These are phyloP conservation scores for Sporothrix dimorphospora DNA, from an alignment of 2,329 filamentous ascomycete species.

Conservation along the genomic window DNA sequence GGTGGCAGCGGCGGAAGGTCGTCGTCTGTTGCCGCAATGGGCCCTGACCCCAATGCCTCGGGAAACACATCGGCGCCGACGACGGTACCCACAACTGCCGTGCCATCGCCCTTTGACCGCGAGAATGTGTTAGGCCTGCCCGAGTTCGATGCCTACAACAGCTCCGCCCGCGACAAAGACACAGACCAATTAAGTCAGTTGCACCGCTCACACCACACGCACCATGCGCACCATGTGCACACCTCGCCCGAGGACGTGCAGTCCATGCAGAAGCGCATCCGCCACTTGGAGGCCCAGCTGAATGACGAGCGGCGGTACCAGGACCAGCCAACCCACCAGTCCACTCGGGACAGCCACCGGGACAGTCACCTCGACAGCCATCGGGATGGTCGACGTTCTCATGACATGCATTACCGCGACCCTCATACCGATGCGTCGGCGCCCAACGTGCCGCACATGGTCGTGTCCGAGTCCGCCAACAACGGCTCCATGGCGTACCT, in stretches of 20 bases:
- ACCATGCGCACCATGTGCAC: background rate
- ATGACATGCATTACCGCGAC: background rate
- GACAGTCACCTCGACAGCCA: background rate
- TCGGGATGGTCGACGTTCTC: background rate
- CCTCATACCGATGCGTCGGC: background rate
- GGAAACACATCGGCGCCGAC: background rate
- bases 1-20: background rate
- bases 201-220: background rate
- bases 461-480: background rate
- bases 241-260: background rate
- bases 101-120: background rate
- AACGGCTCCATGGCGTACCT: background rate
- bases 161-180: background rate
- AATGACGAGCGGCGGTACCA: background rate
- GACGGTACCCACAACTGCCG: background rate
- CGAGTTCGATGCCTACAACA: background rate
- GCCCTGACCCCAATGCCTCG: background rate
- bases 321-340: background rate
- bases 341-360: background rate
- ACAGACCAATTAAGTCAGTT: background rate
- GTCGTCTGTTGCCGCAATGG: background rate
- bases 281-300: conserved; percentile 24
- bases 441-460: conserved; percentile 1
- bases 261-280: conserved; percentile 23
- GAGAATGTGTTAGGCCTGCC: background rate